Percentiles rank a stretch among this genome's conserved stretches.
These are phyloP conservation scores for Eucalyptus guilfoylei DNA, from an alignment of 345 rosid genomes.

Conservation along the genomic window DNA sequence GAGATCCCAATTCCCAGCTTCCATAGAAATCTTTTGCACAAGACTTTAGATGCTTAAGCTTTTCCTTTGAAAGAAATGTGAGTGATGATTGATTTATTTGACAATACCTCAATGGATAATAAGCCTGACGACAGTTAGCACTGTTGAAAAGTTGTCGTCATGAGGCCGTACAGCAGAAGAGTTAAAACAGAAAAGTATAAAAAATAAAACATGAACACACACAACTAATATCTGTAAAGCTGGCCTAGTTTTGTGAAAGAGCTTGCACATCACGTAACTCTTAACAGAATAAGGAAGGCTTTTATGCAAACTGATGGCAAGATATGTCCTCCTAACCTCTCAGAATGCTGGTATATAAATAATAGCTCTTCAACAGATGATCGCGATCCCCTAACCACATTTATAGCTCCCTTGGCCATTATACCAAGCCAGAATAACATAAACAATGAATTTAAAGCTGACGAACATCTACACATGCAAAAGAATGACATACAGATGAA, in stretches of 20 bases:
- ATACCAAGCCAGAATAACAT: constrained; percentile 28
- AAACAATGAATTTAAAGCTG: not conserved
- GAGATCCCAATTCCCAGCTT: not conserved
- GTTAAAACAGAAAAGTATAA: not conserved
- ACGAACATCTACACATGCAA: not conserved
- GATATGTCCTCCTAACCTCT: constrained; percentile 31
- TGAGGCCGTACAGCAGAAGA: not conserved
- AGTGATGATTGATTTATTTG: not conserved
- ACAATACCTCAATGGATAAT: not conserved
- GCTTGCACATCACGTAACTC: not conserved
- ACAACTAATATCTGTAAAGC: not conserved
- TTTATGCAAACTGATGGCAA: not conserved
- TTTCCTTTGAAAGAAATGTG: not conserved
- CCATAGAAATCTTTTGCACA: not conserved
- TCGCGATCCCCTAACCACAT: constrained; percentile 83
- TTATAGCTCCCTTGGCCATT: constrained; percentile 83
- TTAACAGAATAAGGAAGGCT: not conserved
- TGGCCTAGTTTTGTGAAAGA: not conserved
- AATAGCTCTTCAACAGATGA: constrained; percentile 78
- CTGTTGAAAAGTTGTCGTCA: not conserved
- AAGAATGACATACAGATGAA: not conserved
- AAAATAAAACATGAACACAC: not conserved
- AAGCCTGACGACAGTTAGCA: not conserved
- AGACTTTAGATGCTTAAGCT: not conserved
- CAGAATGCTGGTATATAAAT: constrained; percentile 73